Base-by-base conservation (phyloP, 106 monocot species). In the Apostasia shenzhenica region DNA sequence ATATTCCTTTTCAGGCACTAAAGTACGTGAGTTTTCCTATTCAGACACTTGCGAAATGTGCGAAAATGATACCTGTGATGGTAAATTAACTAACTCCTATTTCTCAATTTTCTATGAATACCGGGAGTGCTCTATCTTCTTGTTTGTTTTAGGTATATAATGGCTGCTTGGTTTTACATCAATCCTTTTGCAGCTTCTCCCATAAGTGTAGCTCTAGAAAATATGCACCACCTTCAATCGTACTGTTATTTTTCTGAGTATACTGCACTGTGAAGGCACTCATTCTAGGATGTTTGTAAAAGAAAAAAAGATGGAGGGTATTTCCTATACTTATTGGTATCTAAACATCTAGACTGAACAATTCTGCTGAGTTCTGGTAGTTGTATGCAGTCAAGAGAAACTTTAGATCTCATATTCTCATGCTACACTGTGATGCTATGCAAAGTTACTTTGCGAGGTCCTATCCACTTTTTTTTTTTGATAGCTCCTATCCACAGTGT, bases 61-160 rank as follows among this genome's bases (percentile, higher is more conserved):
- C 97, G 61, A 97, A 97, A 81, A 97, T 89, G 97, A 89, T 97
- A 78, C 97, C 97, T 77, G 92, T 97, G 7, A 97, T 97, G 97
- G 97, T 97, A 85, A 71, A 77, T 69, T 37, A 37, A 3, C 13
- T 8, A 12, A 62, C 45, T 45, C 45, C 44, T 0, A 4, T 45
- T 62, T 62, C 11, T 26, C 26, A 26, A 26, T 26, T 26, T 26
- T 26, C 26, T 26, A 26, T 26, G 26, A 26, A 26, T 62, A 44
- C 0, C 45, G 4, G 2, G 39, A 45, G 44, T 62, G 3, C 2
- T 66, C 14, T 67, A 9, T 60, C 53, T 45, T 61, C 55, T 9
- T 40, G 67, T 44, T 50, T 40, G 53, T 59, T 54, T 72, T 42
- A 45, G 38, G n/a, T 76, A 59, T 47, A 51, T 69, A 7, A 4